Percentiles rank a stretch among this genome's conserved stretches.
Conservation (phyloP, 176 grass and related monocot genomes). For the barley (Hordeum vulgare) region MorexV3_pseudomolecules_assembly NC_058523.1:511405535-511406034, state of each 20-base stretch:
- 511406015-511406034: not conserved
- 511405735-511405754: not conserved
- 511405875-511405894: conserved; percentile 96
- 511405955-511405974: conserved; percentile 86
- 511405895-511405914: conserved; percentile 79
- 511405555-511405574: not conserved
- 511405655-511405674: not conserved
- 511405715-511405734: not conserved
- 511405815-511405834: conserved; percentile 69
- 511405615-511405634: not conserved
- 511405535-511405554: not conserved
- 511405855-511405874: conserved; percentile 93
- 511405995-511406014: not conserved
- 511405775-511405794: not conserved
- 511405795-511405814: conserved; percentile 90
- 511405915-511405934: conserved; percentile 89
- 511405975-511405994: not conserved
- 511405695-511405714: not conserved
- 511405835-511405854: conserved; percentile 50
- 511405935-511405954: conserved; percentile 81
- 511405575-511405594: not conserved
- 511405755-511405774: not conserved
- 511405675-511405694: not conserved
- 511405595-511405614: not conserved
- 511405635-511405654: not conserved